Base-by-base conservation (phyloP, 1,284 basidiomycete genomes). In the Ceratobasidium sp. region DNA sequence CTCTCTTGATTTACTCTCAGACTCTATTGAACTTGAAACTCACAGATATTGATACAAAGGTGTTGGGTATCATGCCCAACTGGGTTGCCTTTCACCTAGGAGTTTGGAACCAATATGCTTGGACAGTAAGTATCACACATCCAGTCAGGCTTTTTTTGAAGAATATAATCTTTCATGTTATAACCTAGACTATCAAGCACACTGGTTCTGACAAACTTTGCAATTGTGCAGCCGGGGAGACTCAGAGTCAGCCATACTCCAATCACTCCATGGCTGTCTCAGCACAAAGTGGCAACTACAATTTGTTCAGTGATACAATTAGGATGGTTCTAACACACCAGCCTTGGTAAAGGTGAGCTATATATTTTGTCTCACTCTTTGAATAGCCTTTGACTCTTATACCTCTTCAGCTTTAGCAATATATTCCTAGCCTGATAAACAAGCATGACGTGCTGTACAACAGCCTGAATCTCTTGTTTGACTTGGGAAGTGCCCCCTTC, bases 31-130 rank as follows among this genome's bases (percentile, higher is more conserved):
- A 52, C 4, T 20, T 52, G 50, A 20, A 52, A 52, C 50, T 52
- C 50, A 10, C 9, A 20, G 50, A 52, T 52, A 20, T 52, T 52
- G 50, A 52, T 52, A 52, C 50, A 52, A 52, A 52, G 17, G 50
- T 17, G 9, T 20, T 52, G 50, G 50, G 50, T 4, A 52, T 4
- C 50, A 12, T 52, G 50, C 50, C 9, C 17, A 20, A 52, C 12
- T 52, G 50, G 50, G 9, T 52, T 52, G 50, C 50, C 50, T 52
- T 13, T 20, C 50, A 52, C 50, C 50, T 52, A 17, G 50, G 50
- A 52, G 50, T 52, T 52, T 52, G 50, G 50, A 52, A 52, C 50
- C 50, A 17, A 52, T 52, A 52, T 52, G 50, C 50, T 20, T 52
- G 50, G 50, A 52, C 50, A 20, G 50, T 52, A 20, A 20, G 50